These are phyloP conservation scores for Colletotrichum spinosum DNA, from an alignment of 2,329 filamentous ascomycete genomes.

Conservation along the genomic window DNA sequence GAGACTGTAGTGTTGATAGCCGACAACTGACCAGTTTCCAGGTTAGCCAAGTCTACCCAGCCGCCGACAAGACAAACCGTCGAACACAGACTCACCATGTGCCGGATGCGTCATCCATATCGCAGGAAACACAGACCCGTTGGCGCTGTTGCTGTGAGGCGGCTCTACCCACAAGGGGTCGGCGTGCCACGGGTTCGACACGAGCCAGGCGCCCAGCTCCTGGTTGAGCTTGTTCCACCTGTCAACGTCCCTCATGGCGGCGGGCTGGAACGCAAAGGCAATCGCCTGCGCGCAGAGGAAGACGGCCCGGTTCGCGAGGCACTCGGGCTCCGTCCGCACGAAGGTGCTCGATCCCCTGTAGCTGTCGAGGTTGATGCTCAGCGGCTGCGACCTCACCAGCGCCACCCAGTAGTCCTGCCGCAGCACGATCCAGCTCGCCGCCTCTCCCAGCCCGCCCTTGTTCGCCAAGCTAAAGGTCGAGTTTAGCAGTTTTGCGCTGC, in stretches of 20 bases:
- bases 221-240: constrained; percentile 40
- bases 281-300: constrained; percentile 46
- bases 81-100: not conserved
- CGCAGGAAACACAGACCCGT: constrained; percentile 31
- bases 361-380: constrained; percentile 51
- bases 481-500: constrained; percentile 43
- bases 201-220: constrained; percentile 41
- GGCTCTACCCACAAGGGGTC: constrained; percentile 28
- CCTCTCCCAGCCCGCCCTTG: constrained; percentile 52
- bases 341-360: constrained; percentile 45
- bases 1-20: constrained; percentile 54
- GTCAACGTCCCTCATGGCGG: constrained; percentile 40
- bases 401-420: constrained; percentile 62
- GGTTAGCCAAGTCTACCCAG: not conserved
- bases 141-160: constrained; percentile 12
- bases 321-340: constrained; percentile 40
- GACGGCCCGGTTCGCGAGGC: constrained; percentile 43
- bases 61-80: not conserved
- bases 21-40: constrained; percentile 43
- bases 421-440: constrained; percentile 59
- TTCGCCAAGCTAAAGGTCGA: constrained; percentile 43
- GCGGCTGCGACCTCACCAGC: constrained; percentile 51
- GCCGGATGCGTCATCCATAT: constrained; percentile 33
- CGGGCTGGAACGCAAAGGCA: constrained; percentile 47
- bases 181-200: constrained; percentile 38